Evolutionary conservation across 306 rosid genomes (phyloP), one percentile per base, ranked within the genome.

Genomic region (Abrus precatorius): DNA sequence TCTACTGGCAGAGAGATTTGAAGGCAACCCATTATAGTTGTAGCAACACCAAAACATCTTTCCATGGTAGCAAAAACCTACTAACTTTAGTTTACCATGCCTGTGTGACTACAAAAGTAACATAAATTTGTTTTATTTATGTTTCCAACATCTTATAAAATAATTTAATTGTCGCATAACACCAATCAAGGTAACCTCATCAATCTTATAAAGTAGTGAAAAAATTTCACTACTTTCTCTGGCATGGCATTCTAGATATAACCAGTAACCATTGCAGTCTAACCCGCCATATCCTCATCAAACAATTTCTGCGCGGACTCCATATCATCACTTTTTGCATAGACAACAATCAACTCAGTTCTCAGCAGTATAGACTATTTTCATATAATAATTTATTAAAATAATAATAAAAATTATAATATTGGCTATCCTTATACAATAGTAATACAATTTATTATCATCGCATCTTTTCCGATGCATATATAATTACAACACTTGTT

Each of bases 221-320:
- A 94, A 84, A 82, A 62, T 38, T 88, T 85, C 82, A 94, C 66
- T 0, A 95, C 98, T 49, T 86, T 89, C 64, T 74, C 74, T 0
- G 97, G 97, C 84, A 69, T 87, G 48, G 88, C 93, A 81, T 94
- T 92, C 66, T 94, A 93, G 1, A 95, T 89, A 79, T 87, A 94
- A 6, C 97, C 97, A 1, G 85, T 90, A 52, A 94, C 86, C 93
- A 94, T 88, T 0, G 97, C 87, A 11, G 97, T 94, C 98, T 97
- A 94, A 11, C 85, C 89, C 85, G 92, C 97, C 87, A 86, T 89
- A 86, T 94, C 97, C 76, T 91, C 90, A n/a, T 85, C 86, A 85
- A 94, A 94, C 84, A 94, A 40, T 11, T 85, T 90, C 53, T 48
- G 9, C 0, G 97, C 98, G 0, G 89, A 89, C 4, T 60, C 82